Conservation (phyloP, 768 basidiomycete genomes). For the Aureoboletus auriporus region DNA sequence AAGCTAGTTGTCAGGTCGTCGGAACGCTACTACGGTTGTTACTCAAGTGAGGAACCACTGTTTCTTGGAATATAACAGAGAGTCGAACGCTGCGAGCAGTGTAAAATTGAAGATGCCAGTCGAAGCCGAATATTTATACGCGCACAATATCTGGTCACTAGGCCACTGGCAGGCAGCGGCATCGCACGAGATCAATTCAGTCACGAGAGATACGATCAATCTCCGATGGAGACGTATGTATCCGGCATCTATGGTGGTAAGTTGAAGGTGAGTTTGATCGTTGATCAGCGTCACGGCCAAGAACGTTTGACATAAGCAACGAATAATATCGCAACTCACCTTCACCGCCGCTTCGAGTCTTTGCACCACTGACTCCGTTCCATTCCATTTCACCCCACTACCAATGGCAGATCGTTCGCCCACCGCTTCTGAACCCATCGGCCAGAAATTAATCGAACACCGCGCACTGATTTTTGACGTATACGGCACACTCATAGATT, state of each 20-base stretch:
- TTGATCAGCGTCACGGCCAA: background rate
- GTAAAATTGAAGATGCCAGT: background rate
- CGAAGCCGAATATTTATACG: background rate
- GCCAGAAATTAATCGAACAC: conserved; percentile 17
- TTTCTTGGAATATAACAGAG: conserved; percentile 1
- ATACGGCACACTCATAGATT: conserved; percentile 74
- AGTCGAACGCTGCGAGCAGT: background rate
- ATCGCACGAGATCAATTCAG: background rate
- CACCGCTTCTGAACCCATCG: background rate
- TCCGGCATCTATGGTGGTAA: background rate
- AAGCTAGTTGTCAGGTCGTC: background rate
- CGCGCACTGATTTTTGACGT: conserved; percentile 65
- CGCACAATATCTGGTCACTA: background rate
- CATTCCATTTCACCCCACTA: background rate
- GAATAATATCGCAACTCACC: conserved; percentile 10
- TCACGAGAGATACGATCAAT: conserved; percentile 3
- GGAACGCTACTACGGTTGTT: background rate
- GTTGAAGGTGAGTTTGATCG: background rate
- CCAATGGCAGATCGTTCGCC: conserved; percentile 19
- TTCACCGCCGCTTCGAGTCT: background rate
- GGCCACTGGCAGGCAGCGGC: background rate
- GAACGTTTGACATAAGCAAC: background rate
- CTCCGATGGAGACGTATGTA: background rate
- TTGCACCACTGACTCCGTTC: too few species aligned
- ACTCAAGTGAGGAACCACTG: background rate